phyloP scores from a whole-genome alignment of 768 basidiomycete genomes.

The Candolleomyces aberdarensis region DNA sequence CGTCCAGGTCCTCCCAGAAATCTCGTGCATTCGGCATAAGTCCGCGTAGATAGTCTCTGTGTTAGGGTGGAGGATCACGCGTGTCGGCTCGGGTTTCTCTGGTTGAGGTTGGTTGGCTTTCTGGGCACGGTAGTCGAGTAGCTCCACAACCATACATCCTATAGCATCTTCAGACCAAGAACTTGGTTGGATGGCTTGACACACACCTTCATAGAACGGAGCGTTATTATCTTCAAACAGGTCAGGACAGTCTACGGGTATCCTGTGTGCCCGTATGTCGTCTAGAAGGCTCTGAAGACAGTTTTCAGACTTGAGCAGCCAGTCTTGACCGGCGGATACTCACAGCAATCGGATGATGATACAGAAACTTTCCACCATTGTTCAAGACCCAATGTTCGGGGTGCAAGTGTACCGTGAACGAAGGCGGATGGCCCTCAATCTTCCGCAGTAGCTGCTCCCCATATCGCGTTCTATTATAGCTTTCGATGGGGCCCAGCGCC shows the following conservation, averaged over 20 bases:
- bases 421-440: conserved; percentile 56
- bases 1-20: conserved; percentile 55
- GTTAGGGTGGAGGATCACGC: conserved; percentile 75
- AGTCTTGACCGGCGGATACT: conserved; percentile 10
- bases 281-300: conserved; percentile 68
- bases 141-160: conserved; percentile 87
- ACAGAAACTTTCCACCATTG: conserved; percentile 76
- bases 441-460: conserved; percentile 58
- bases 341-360: conserved; percentile 74
- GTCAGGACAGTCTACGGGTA: conserved; percentile 84
- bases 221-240: conserved; percentile 70
- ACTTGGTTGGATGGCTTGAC: neutral
- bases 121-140: conserved; percentile 71
- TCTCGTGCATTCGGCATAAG: conserved; percentile 66
- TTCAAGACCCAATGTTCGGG: conserved; percentile 83
- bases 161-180: conserved; percentile 5
- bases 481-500: conserved; percentile 31
- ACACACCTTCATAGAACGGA: conserved; percentile 80
- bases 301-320: neutral
- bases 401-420: conserved; percentile 76
- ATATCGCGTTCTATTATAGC: conserved; percentile 72
- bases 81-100: conserved; percentile 59
- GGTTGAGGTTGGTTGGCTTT: conserved; percentile 53
- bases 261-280: conserved; percentile 77
- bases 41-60: conserved; percentile 79